These are phyloP conservation scores for Cicer yamashitae DNA, from an alignment of 306 rosid genomes.

Conservation along the genomic window DNA sequence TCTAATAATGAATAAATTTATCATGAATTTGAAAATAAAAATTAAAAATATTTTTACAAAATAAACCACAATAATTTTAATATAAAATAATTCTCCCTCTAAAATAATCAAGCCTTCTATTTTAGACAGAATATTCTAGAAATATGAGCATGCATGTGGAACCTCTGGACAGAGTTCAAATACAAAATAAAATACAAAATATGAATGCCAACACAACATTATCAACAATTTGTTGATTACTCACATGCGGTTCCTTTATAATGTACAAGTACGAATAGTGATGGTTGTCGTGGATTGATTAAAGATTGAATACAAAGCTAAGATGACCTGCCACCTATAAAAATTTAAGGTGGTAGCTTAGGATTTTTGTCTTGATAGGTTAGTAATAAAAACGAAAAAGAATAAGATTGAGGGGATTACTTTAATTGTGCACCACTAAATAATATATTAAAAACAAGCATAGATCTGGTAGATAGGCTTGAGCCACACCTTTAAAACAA, in stretches of 20 bases:
- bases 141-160: conserved; percentile 17
- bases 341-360: conserved; percentile 39
- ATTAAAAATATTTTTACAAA: too few species aligned
- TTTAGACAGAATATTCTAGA: not conserved
- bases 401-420: conserved; percentile 35
- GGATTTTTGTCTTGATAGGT: conserved; percentile 34
- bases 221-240: conserved; percentile 29
- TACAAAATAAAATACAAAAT: conserved; percentile 29
- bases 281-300: conserved; percentile 44
- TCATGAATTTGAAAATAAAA: too few species aligned
- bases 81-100: not conserved
- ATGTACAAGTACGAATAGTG: conserved; percentile 48
- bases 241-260: conserved; percentile 39
- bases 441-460: conserved; percentile 25
- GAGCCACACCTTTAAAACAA: conserved; percentile 37
- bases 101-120: not conserved
- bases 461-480: conserved; percentile 43
- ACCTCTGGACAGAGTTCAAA: conserved; percentile 26
- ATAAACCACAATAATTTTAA: too few species aligned
- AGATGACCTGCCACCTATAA: conserved; percentile 48
- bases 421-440: conserved; percentile 51
- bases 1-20: too few species aligned
- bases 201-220: conserved; percentile 2
- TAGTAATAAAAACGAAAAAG: conserved; percentile 34
- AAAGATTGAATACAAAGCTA: conserved; percentile 43